Evolutionary conservation across 306 rosid species (phyloP).

Genomic region (Potentilla sterilis): DNA sequence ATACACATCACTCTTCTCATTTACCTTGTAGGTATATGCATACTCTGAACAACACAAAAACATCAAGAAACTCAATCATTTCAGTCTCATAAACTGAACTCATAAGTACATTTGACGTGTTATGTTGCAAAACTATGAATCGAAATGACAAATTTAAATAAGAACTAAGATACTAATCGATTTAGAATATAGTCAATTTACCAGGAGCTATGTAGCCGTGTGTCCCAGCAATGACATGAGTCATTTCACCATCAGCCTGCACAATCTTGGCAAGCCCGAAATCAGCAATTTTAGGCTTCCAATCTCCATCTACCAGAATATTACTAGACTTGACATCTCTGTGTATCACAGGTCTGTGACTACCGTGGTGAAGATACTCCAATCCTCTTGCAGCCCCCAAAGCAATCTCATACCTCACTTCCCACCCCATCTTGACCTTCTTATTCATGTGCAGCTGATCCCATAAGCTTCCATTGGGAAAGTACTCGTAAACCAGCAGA

Average conservation of each 20-base stretch:
- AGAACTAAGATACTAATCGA: background rate
- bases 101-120: background rate
- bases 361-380: constrained; percentile 85
- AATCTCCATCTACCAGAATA: constrained; percentile 66
- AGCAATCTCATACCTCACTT: constrained; percentile 74
- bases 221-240: constrained; percentile 77
- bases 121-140: background rate
- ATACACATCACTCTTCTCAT: constrained; percentile 89
- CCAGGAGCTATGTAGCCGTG: constrained; percentile 92
- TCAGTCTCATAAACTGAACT: constrained; percentile 8
- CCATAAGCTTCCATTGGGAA: constrained; percentile 89
- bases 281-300: constrained; percentile 91
- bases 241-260: constrained; percentile 61
- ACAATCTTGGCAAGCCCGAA: constrained; percentile 86
- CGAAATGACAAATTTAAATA: background rate
- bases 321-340: constrained; percentile 90
- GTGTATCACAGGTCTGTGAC: constrained; percentile 71
- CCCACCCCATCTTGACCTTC: constrained; percentile 67
- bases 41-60: constrained; percentile 50
- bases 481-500: constrained; percentile 79
- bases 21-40: constrained; percentile 73
- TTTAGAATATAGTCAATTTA: constrained; percentile 22
- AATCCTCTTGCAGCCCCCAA: constrained; percentile 85
- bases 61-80: constrained; percentile 21
- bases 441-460: constrained; percentile 61